phyloP scores from a whole-genome alignment of 2,329 filamentous ascomycete genomes.

The Cordyceps javanica region DNA sequence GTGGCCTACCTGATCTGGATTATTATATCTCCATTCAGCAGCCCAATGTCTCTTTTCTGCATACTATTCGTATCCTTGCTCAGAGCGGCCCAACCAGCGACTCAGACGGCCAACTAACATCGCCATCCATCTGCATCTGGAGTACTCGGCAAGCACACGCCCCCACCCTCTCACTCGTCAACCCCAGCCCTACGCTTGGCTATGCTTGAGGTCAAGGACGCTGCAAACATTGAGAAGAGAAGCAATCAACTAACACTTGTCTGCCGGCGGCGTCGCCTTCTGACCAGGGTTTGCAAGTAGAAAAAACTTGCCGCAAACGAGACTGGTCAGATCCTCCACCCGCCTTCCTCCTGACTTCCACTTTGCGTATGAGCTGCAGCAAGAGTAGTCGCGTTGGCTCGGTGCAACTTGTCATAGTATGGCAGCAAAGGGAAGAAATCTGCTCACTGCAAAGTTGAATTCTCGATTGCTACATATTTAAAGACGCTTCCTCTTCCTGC shows the following conservation, averaged over 20 bases:
- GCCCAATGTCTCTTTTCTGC: constrained; percentile 2
- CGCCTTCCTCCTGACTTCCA: not conserved
- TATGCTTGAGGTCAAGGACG: not conserved
- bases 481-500: not conserved
- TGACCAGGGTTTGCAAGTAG: constrained; percentile 6
- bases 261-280: not conserved
- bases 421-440: not conserved
- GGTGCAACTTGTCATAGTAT: constrained; percentile 2
- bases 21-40: constrained; percentile 8
- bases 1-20: constrained; percentile 1
- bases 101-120: constrained; percentile 3
- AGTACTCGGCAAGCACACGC: not conserved
- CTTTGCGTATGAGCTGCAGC: constrained; percentile 6
- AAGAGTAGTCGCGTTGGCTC: constrained; percentile 10
- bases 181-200: not conserved
- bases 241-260: constrained; percentile 4
- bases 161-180: not conserved
- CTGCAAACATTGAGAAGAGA: constrained; percentile 7
- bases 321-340: not conserved
- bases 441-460: not conserved
- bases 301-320: constrained; percentile 2
- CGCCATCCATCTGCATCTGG: not conserved
- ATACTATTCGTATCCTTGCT: not conserved
- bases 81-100: constrained; percentile 4
- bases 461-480: constrained; percentile 2